Conservation (phyloP, 2,329 filamentous ascomycete species). For the Penicillium sp. region DNA sequence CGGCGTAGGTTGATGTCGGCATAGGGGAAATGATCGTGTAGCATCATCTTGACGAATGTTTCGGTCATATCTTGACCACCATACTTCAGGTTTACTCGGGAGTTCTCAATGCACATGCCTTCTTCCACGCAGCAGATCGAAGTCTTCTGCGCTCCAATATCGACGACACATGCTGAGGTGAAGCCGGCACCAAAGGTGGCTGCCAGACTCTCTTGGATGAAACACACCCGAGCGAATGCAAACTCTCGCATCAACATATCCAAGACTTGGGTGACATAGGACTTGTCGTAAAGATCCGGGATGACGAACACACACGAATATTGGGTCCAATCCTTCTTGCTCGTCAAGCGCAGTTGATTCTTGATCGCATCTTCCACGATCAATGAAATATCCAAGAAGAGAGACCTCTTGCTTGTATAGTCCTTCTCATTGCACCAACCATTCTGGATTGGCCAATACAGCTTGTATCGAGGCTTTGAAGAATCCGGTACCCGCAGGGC, state of each 20-base stretch:
- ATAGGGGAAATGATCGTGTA: conserved; percentile 94
- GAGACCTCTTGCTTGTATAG: conserved; percentile 73
- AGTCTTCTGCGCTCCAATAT: conserved; percentile 95
- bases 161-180: conserved; percentile 89
- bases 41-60: conserved; percentile 95
- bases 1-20: conserved; percentile 87
- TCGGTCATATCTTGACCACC: conserved; percentile 92
- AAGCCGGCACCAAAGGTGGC: conserved; percentile 95
- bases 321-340: conserved; percentile 78
- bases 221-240: conserved; percentile 83
- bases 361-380: conserved; percentile 84
- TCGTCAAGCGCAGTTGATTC: conserved; percentile 75
- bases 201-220: conserved; percentile 94
- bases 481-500: conserved; percentile 86
- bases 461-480: conserved; percentile 82
- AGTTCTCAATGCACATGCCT: conserved; percentile 91
- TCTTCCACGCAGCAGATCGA: conserved; percentile 97
- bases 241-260: conserved; percentile 86
- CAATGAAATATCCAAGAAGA: conserved; percentile 83
- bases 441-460: conserved; percentile 86
- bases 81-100: conserved; percentile 90
- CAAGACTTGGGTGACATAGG: conserved; percentile 80
- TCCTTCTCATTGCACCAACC: conserved; percentile 90
- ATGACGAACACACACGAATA: conserved; percentile 98
- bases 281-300: conserved; percentile 93